Percentiles rank a stretch among this genome's conserved stretches.
phyloP scores from a whole-genome alignment of 1,284 basidiomycete genomes.

The Lentinus polychrous region DNA sequence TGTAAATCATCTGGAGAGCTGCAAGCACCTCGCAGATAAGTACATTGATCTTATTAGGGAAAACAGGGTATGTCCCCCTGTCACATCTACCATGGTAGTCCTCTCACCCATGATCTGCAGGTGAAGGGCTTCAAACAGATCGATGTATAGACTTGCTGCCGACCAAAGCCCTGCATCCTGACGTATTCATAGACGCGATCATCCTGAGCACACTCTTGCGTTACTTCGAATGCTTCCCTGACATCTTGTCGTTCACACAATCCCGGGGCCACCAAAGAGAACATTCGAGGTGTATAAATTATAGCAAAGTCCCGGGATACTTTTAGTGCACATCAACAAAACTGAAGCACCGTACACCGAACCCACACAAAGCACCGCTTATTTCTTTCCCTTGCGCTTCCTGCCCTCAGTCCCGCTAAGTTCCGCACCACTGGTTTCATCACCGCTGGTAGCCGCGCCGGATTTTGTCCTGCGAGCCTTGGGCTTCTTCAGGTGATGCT shows the following conservation, averaged over 20 bases:
- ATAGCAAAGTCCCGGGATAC: not conserved
- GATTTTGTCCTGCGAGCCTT: constrained; percentile 44
- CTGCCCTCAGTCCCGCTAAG: constrained; percentile 51
- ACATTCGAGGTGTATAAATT: too few species aligned
- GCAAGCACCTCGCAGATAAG: constrained; percentile 81
- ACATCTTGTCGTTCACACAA: too few species aligned
- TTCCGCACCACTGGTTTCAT: constrained; percentile 59
- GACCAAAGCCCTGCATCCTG: too few species aligned
- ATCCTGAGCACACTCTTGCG: too few species aligned
- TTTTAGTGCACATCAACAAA: constrained; percentile 5
- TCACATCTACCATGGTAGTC: not conserved
- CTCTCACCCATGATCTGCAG: constrained; percentile 13
- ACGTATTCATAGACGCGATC: too few species aligned
- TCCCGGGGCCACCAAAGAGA: too few species aligned
- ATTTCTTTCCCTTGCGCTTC: constrained; percentile 57
- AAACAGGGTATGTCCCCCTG: constrained; percentile 64
- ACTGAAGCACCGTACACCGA: not conserved
- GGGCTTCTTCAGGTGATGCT: constrained; percentile 72
- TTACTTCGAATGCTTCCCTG: too few species aligned
- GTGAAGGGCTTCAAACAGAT: constrained; percentile 34
- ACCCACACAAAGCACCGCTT: constrained; percentile 10
- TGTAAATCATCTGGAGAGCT: constrained; percentile 87
- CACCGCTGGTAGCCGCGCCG: constrained; percentile 49
- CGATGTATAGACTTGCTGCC: constrained; percentile 22
- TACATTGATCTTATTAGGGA: constrained; percentile 81